A percentile compares a stretch with the other conserved stretches of the same genome.
Evolutionary conservation across 2,329 filamentous ascomycete genomes (phyloP).

Genomic region (Monilinia fructigena): DNA sequence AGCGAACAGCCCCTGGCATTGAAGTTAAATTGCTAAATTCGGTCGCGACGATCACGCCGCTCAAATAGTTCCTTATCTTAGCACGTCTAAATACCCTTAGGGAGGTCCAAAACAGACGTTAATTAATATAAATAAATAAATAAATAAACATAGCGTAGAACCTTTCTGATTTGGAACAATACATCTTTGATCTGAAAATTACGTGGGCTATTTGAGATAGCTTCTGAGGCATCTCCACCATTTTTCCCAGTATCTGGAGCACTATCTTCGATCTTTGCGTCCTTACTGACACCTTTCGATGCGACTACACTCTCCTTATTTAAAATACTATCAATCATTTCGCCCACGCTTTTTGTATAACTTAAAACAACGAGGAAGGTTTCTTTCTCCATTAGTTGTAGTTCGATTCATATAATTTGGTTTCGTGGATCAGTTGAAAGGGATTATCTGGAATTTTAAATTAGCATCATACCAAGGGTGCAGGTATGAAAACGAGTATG

Average conservation of each 20-base stretch:
- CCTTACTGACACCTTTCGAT: fast-evolving
- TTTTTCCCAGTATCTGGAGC: too few species aligned
- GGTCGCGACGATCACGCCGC: too few species aligned
- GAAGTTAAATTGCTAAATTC: too few species aligned
- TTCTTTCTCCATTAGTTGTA: not conserved
- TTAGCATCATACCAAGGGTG: not conserved
- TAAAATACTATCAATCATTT: not conserved
- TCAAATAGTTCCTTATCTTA: too few species aligned
- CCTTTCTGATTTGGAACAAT: fast-evolving
- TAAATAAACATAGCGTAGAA: not conserved
- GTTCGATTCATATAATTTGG: not conserved
- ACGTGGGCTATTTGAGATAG: not conserved
- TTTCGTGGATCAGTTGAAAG: not conserved
- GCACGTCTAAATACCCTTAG: too few species aligned
- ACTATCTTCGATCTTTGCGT: fast-evolving
- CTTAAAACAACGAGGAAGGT: not conserved
- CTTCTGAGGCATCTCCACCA: not conserved
- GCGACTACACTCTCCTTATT: not conserved
- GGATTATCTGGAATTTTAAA: not conserved
- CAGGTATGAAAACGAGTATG: fast-evolving
- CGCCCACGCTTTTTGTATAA: not conserved
- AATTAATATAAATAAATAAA: too few species aligned
- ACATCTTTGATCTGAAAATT: not conserved
- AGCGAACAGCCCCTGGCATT: too few species aligned
- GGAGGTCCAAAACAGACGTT: too few species aligned